phyloP scores from a whole-genome alignment of 371 early-diverging fungal genomes.

The Mucor indicus region DNA sequence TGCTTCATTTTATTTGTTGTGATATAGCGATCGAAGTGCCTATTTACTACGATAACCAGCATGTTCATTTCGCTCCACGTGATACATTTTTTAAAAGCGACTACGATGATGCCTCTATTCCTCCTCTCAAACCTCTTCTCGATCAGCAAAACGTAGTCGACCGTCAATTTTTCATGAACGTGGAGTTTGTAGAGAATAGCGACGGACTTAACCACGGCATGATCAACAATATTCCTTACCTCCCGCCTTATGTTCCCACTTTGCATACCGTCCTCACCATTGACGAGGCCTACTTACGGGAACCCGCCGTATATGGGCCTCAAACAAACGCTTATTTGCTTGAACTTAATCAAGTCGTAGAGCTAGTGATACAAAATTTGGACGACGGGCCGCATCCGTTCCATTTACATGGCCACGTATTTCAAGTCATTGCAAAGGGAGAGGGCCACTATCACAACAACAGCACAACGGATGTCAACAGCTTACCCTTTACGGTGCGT shows the following conservation, averaged over 20 bases:
- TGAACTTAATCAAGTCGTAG: conserved; percentile 42
- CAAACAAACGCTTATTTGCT: conserved; percentile 48
- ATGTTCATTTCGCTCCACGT: conserved; percentile 30
- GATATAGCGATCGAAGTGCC: conserved; percentile 53
- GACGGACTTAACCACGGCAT: conserved; percentile 78
- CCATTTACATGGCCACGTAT: conserved; percentile 77
- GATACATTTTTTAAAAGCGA: conserved; percentile 12
- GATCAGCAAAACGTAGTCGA: too few relatives aligned
- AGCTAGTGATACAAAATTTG: conserved; percentile 61
- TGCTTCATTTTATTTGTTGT: too few relatives aligned
- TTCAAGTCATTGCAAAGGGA: conserved; percentile 62
- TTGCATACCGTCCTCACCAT: conserved; percentile 63
- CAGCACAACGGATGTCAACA: too few relatives aligned
- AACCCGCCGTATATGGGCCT: conserved; percentile 61
- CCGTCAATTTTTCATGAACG: conserved; percentile 52
- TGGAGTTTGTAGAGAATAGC: conserved; percentile 58
- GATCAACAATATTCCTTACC: conserved; percentile 73
- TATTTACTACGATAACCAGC: conserved; percentile 50
- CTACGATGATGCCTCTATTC: conserved; percentile 51
- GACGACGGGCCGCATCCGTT: conserved; percentile 44
- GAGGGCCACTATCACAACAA: conserved; percentile 7
- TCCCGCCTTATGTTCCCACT: conserved; percentile 62
- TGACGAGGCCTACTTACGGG: conserved; percentile 41
- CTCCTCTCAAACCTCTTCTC: conserved; percentile 36
- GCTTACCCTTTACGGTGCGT: conserved; percentile 57